Evolutionary conservation across 768 basidiomycete species (phyloP).

Genomic region (Suillus placidus): DNA sequence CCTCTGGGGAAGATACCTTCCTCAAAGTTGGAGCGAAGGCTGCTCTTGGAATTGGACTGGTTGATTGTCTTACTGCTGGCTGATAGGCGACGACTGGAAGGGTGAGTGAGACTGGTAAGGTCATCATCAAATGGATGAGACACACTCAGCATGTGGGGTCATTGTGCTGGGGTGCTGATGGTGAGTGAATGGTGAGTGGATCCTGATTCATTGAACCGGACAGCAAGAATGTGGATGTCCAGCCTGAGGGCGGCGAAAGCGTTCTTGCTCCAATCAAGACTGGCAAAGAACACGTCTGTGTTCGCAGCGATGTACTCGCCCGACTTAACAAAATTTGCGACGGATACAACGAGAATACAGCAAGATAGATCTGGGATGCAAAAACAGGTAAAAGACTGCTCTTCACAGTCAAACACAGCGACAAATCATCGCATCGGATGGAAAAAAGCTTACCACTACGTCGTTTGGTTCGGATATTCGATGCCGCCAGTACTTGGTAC

Average conservation of each 20-base stretch:
- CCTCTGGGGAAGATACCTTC: too few relatives aligned
- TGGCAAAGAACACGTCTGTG: neutral
- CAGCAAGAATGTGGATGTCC: neutral
- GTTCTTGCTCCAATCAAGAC: neutral
- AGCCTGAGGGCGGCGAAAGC: neutral
- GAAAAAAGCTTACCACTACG: too few relatives aligned
- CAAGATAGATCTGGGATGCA: neutral
- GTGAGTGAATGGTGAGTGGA: neutral
- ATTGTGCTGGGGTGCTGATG: neutral
- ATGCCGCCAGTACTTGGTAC: too few relatives aligned
- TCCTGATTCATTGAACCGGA: neutral
- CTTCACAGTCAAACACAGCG: neutral
- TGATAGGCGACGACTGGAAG: neutral
- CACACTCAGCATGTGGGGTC: neutral
- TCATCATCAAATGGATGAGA: neutral
- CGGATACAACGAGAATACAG: neutral
- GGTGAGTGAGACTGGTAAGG: neutral
- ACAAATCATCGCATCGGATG: too few relatives aligned
- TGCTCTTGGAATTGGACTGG: too few relatives aligned
- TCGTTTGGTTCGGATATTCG: too few relatives aligned
- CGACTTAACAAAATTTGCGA: neutral
- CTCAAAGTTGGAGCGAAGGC: too few relatives aligned
- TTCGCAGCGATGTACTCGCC: neutral
- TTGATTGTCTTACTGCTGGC: too few relatives aligned
- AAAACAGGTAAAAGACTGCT: neutral